These are phyloP conservation scores for Scenedesmus sp. DNA, from an alignment of 163 green algal species.

Conservation along the genomic window DNA sequence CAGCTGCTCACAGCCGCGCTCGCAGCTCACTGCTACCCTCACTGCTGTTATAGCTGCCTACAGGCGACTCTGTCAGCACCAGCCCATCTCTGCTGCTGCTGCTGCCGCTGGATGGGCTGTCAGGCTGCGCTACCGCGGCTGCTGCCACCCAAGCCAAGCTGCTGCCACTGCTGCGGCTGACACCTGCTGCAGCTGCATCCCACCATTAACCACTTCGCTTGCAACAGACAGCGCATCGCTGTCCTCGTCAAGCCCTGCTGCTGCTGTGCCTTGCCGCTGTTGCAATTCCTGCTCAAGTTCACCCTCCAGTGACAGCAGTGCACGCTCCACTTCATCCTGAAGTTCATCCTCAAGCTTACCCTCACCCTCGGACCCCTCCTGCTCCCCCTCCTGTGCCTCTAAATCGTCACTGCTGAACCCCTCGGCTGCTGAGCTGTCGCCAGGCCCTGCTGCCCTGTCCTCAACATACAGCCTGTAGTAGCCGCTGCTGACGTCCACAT, in stretches of 20 bases:
- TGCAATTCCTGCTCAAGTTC: background rate
- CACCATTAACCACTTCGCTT: background rate
- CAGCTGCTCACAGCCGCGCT: background rate
- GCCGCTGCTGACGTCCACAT: slow-evolving; percentile 35
- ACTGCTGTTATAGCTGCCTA: slow-evolving; percentile 22
- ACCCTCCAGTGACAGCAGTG: slow-evolving; percentile 14
- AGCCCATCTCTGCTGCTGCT: background rate
- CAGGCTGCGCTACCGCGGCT: background rate
- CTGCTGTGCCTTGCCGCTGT: background rate
- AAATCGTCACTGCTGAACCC: background rate
- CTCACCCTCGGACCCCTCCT: background rate
- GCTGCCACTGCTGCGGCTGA: background rate
- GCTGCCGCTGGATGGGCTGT: background rate
- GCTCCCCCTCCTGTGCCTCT: background rate
- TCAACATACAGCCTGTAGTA: slow-evolving; percentile 32
- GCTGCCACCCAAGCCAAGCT: background rate
- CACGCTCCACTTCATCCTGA: background rate
- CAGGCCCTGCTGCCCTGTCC: background rate
- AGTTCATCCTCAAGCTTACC: background rate
- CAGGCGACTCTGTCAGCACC: background rate
- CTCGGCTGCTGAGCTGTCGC: slow-evolving; percentile 10
- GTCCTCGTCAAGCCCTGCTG: background rate
- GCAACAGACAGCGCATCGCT: background rate
- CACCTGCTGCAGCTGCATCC: background rate
- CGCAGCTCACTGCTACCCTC: background rate